These are phyloP conservation scores for Pythium phragmiticola DNA, from an alignment of 352 stramenopile species.

Conservation along the genomic window DNA sequence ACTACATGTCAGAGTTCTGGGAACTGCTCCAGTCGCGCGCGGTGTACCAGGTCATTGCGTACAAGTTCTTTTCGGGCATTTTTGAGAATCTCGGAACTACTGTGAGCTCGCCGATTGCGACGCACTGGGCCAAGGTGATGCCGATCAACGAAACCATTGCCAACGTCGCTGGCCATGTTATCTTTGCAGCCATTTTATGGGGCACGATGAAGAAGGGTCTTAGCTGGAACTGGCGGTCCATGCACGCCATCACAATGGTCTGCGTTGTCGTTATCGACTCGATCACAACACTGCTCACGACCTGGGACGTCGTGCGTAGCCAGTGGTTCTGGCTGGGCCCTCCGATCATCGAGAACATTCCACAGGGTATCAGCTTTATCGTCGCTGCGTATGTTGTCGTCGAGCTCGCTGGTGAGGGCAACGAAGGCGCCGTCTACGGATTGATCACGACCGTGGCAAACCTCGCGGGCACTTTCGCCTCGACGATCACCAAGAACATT, in stretches of 20 bases:
- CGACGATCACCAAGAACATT: slow-evolving; percentile 26
- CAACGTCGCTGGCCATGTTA: slow-evolving; percentile 5
- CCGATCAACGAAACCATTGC: slow-evolving; percentile 22
- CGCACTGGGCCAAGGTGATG: slow-evolving; percentile 17
- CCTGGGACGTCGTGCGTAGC: neutral
- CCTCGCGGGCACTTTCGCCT: slow-evolving; percentile 18
- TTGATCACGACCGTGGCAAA: slow-evolving; percentile 22
- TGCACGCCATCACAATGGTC: slow-evolving; percentile 13
- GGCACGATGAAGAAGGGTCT: slow-evolving; percentile 19
- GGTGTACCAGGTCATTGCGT: no score
- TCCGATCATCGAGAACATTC: slow-evolving; percentile 18
- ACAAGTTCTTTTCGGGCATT: neutral
- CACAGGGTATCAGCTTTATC: slow-evolving; percentile 21
- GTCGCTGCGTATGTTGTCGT: slow-evolving; percentile 18
- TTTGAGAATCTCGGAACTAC: slow-evolving; percentile 11
- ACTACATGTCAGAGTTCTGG: slow-evolving; percentile 27
- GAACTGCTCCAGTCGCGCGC: slow-evolving; percentile 3
- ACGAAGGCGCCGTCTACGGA: slow-evolving; percentile 27
- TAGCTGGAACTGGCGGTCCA: slow-evolving; percentile 22
- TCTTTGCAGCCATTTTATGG: slow-evolving; percentile 18
- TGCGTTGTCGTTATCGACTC: slow-evolving; percentile 2
- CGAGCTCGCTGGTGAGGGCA: slow-evolving; percentile 29
- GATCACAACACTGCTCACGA: slow-evolving; percentile 19
- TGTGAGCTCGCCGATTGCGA: slow-evolving; percentile 2
- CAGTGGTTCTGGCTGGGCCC: slow-evolving; percentile 29